phyloP scores from a whole-genome alignment of 805 yeast genomes.

The Dipodascopsis uninucleata region DNA sequence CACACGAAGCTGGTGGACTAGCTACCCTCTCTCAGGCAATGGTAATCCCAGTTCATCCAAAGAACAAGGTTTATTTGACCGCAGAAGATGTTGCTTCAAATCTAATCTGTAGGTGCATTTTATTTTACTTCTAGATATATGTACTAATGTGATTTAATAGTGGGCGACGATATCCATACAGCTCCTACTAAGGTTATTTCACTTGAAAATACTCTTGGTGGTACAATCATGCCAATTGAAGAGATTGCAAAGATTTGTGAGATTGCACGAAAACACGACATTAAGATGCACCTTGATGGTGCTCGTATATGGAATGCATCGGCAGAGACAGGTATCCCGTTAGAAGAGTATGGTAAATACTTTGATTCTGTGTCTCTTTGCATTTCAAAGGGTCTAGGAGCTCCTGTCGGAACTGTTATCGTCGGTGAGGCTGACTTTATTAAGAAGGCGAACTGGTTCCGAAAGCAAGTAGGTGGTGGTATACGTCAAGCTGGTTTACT shows the following conservation, averaged over 20 bases:
- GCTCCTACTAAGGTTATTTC: constrained; percentile 86
- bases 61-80: constrained; percentile 62
- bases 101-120: constrained; percentile 32
- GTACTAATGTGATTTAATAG: constrained; percentile 43
- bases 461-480: constrained; percentile 92
- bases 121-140: not conserved
- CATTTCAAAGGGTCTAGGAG: constrained; percentile 84
- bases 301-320: constrained; percentile 95
- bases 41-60: constrained; percentile 79
- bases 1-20: constrained; percentile 86
- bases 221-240: constrained; percentile 72
- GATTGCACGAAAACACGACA: constrained; percentile 59
- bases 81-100: constrained; percentile 69
- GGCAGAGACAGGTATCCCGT: constrained; percentile 63
- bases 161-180: constrained; percentile 77
- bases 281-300: constrained; percentile 82
- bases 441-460: constrained; percentile 73
- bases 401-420: constrained; percentile 86
- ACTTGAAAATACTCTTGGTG: constrained; percentile 85
- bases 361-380: constrained; percentile 91
- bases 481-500: constrained; percentile 83
- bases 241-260: constrained; percentile 67
- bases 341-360: constrained; percentile 65
- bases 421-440: constrained; percentile 64
- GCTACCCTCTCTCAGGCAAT: constrained; percentile 87